These are phyloP conservation scores for Rhytidiadelphus loreus DNA, from an alignment of 225 moss, liverwort and hornwort species.

Conservation along the genomic window DNA sequence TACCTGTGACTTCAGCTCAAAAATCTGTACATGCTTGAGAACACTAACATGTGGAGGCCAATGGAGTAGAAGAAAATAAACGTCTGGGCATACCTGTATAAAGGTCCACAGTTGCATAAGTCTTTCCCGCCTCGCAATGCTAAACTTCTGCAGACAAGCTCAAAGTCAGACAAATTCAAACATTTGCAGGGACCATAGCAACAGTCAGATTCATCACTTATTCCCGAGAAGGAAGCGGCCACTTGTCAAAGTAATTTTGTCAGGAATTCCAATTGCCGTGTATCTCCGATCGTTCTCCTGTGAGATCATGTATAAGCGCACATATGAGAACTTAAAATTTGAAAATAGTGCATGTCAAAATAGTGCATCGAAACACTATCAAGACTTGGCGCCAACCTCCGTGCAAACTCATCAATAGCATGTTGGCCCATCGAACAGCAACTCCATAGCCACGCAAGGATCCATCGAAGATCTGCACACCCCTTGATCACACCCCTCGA, in stretches of 20 bases:
- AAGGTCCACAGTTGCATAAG: not conserved
- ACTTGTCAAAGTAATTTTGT: conserved; percentile 92
- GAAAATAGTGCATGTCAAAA: too few relatives aligned
- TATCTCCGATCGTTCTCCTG: conserved; percentile 95
- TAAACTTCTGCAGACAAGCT: not conserved
- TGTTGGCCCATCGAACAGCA: too few relatives aligned
- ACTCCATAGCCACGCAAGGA: too few relatives aligned
- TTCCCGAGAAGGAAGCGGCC: conserved; percentile 92
- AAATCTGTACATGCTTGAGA: conserved; percentile 76
- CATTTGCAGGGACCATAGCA: not conserved
- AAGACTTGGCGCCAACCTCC: too few relatives aligned
- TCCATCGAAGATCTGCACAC: too few relatives aligned
- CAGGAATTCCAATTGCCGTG: conserved; percentile 86
- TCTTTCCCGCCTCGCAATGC: not conserved
- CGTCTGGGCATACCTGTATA: conserved; percentile 72
- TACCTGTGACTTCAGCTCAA: conserved; percentile 71
- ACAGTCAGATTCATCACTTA: conserved; percentile 34
- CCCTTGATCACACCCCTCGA: too few relatives aligned
- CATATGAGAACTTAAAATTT: not conserved
- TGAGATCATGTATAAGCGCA: not conserved
- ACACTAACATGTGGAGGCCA: conserved; percentile 69
- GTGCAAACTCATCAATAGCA: too few relatives aligned
- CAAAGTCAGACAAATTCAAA: not conserved
- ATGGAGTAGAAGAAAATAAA: conserved; percentile 92
- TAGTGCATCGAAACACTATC: too few relatives aligned